These are phyloP conservation scores for Calonectria leucothoes DNA, from an alignment of 2,329 filamentous ascomycete species.

Conservation along the genomic window DNA sequence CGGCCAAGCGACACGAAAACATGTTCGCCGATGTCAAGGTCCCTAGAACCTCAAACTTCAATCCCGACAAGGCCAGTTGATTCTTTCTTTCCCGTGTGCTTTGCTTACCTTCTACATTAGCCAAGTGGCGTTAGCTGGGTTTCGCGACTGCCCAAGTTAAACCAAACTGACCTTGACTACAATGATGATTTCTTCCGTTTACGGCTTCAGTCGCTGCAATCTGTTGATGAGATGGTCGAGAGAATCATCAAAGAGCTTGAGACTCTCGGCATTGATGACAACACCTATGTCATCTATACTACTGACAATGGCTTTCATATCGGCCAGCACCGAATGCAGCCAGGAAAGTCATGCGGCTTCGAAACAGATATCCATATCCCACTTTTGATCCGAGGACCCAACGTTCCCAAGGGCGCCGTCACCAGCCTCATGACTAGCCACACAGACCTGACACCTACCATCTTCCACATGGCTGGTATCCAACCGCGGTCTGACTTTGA, in stretches of 20 bases:
- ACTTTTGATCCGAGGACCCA: constrained; percentile 61
- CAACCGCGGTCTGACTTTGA: neutral
- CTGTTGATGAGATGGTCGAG: constrained; percentile 59
- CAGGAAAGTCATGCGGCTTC: constrained; percentile 63
- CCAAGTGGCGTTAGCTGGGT: constrained; percentile 59
- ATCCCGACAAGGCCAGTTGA: constrained; percentile 58
- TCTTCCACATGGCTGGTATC: neutral
- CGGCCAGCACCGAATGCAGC: constrained; percentile 62
- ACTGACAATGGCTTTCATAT: constrained; percentile 67
- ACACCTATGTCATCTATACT: constrained; percentile 64
- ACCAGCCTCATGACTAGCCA: neutral
- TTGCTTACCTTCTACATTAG: neutral
- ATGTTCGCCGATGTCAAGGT: constrained; percentile 70
- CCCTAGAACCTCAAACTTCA: constrained; percentile 73
- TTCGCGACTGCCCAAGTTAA: constrained; percentile 48
- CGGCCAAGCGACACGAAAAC: constrained; percentile 66
- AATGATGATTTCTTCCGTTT: constrained; percentile 54
- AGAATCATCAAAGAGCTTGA: constrained; percentile 50
- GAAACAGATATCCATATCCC: constrained; percentile 66
- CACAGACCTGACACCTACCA: neutral
- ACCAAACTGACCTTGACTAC: constrained; percentile 45
- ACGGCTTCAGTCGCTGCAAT: constrained; percentile 56
- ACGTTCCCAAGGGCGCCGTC: constrained; percentile 42
- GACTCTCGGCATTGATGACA: constrained; percentile 46
- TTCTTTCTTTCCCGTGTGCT: no score